Conservation (phyloP, 768 basidiomycete species). For the Phaffia tasmanica region DNA sequence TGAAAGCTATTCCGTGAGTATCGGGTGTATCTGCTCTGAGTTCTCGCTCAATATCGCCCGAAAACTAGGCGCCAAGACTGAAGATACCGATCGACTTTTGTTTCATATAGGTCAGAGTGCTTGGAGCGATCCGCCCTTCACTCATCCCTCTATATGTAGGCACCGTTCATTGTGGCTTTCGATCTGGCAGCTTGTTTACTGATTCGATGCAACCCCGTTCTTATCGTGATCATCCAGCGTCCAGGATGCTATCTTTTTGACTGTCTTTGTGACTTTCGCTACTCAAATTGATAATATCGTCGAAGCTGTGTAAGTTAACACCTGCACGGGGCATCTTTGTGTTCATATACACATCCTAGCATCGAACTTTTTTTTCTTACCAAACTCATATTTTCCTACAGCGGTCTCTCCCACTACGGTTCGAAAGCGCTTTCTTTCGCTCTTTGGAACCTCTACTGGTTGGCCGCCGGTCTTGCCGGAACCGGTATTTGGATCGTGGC, state of each 20-base stretch:
- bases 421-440: conserved; percentile 47
- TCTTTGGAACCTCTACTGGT: conserved; percentile 69
- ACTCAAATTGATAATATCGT: conserved; percentile 52
- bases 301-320: conserved; percentile 33
- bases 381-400: conserved; percentile 30
- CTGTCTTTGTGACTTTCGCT: conserved; percentile 55
- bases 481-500: conserved; percentile 92
- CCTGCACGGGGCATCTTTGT: neutral
- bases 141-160: conserved; percentile 58
- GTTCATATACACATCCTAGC: neutral
- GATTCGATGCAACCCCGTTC: neutral
- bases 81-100: neutral
- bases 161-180: neutral
- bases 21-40: neutral
- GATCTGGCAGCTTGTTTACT: neutral
- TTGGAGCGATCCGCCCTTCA: conserved; percentile 75
- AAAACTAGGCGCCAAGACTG: neutral
- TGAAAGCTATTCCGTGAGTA: conserved; percentile 59
- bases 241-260: conserved; percentile 65
- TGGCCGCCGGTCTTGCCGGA: conserved; percentile 69
- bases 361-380: neutral
- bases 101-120: conserved; percentile 53
- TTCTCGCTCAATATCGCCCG: neutral
- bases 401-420: conserved; percentile 46
- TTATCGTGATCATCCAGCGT: conserved; percentile 30